Percentiles rank a stretch among this genome's conserved stretches.
phyloP scores from a whole-genome alignment of 2,329 filamentous ascomycete genomes.

The Xylaria sp. region DNA sequence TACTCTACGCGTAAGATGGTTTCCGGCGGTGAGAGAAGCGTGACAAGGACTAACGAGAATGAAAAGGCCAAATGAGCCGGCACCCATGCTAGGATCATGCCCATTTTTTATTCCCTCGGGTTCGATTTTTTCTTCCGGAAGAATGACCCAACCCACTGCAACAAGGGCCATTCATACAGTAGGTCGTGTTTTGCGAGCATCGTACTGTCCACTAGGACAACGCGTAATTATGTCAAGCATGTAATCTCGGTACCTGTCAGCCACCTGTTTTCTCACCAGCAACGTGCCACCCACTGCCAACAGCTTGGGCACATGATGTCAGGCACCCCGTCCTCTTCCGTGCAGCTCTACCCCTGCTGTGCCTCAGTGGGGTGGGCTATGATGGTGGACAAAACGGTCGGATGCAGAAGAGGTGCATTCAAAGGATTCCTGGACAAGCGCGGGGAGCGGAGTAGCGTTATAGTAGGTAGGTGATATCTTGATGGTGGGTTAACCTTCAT shows the following conservation, averaged over 20 bases:
- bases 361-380: slow-evolving; percentile 5
- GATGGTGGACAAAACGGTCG: not conserved
- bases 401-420: not conserved
- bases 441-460: slow-evolving; percentile 7
- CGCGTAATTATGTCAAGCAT: slow-evolving; percentile 19
- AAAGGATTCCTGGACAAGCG: slow-evolving; percentile 7
- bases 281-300: slow-evolving; percentile 25
- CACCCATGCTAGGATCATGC: slow-evolving; percentile 8
- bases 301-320: slow-evolving; percentile 26
- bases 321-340: slow-evolving; percentile 12
- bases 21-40: slow-evolving; percentile 30
- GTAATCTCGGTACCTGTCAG: slow-evolving; percentile 27
- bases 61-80: slow-evolving; percentile 10
- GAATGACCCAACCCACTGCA: not conserved
- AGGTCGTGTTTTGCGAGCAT: not conserved
- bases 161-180: slow-evolving; percentile 12
- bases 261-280: slow-evolving; percentile 4
- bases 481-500: not conserved
- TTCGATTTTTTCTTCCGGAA: not conserved
- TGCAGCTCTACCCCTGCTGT: slow-evolving; percentile 27
- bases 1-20: slow-evolving; percentile 17
- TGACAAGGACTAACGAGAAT: slow-evolving; percentile 20
- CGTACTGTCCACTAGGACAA: slow-evolving; percentile 3
- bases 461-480: not conserved
- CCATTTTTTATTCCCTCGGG: not conserved